Percentiles rank a stretch among this genome's conserved stretches.
Evolutionary conservation across 2,329 filamentous ascomycete genomes (phyloP).

Genomic region (Fusarium brevicatenulatum): DNA sequence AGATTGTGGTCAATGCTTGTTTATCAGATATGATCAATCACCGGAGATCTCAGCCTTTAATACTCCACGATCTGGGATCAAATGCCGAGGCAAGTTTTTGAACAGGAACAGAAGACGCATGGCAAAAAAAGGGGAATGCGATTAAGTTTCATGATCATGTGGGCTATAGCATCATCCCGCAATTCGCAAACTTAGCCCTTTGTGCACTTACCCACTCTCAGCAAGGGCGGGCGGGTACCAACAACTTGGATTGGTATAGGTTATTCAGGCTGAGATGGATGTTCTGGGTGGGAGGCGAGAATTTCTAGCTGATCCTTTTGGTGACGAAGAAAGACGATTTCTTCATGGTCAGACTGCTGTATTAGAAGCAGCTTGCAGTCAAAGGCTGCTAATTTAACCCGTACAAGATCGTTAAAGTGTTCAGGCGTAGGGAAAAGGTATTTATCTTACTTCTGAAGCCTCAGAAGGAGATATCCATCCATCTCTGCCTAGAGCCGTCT

Average conservation of each 20-base stretch:
- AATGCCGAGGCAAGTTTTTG: background rate
- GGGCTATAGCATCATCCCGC: background rate
- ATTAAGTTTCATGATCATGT: background rate
- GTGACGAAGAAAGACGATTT: too few relatives aligned
- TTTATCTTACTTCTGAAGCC: too few relatives aligned
- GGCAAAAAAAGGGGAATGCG: background rate
- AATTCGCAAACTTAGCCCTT: conserved; percentile 1
- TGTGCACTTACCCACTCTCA: background rate
- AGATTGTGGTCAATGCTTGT: background rate
- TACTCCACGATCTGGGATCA: background rate
- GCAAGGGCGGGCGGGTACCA: background rate
- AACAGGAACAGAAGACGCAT: background rate
- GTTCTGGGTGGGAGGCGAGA: too few relatives aligned
- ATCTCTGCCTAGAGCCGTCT: too few relatives aligned
- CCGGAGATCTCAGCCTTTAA: background rate
- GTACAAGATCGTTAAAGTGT: too few relatives aligned
- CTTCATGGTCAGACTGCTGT: too few relatives aligned
- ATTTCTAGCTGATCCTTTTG: too few relatives aligned
- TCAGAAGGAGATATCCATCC: too few relatives aligned
- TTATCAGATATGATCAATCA: background rate
- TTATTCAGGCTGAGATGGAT: background rate
- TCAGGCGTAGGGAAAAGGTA: too few relatives aligned
- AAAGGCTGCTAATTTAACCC: too few relatives aligned
- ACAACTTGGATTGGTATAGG: background rate
- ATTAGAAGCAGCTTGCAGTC: too few relatives aligned